Base-by-base conservation (phyloP, 2,329 filamentous ascomycete genomes). In the Curvularia spicifera region DNA sequence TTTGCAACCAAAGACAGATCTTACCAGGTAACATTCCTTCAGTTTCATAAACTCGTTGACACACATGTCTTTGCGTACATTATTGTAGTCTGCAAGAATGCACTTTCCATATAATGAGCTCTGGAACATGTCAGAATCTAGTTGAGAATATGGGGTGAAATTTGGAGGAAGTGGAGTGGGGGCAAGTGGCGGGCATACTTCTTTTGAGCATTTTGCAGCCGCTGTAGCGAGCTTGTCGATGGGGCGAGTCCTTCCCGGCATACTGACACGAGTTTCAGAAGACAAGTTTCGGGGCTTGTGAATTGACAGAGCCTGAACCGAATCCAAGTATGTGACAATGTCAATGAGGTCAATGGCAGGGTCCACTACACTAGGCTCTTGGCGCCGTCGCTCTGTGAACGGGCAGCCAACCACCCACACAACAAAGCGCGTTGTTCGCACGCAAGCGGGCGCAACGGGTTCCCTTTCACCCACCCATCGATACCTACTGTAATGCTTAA, bases 51-150 rank as follows among this genome's bases (percentile, higher is more conserved):
- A 98, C 72, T 97, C 93, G 57, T 87, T 87, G 4, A 84, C 83
- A 72, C 95, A 99, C 82, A 95, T 95, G 73, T 97, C 91, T 74
- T 96, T 96, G 68, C 93, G 86, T 3, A 97, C 87, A 4, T 92
- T 87, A 73, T 94, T 94, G 79, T 96, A 98, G 73, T 98, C 94
- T 39, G 87, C 86, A 50, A 94, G 85, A 64, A 99, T 88, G 75
- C 95, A 99, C 82, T 93, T 93, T 66, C 94, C 95, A 72, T 98
- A 99, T 12, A 86, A 82, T 2, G 91, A 84, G 51, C 91, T 90
- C 94, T 98, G 40, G 13, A 6, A 5, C 10, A 18, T 42, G 28
- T 56, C 13, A 56, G 33, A 29, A 7, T 8, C 20, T 26, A 7
- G 5, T 24, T 44, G 5, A 50, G 18, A 35, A 31, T 15, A 28